Base-by-base conservation (phyloP, 2,329 filamentous ascomycete species). In the Aspergillus nomiae region DNA sequence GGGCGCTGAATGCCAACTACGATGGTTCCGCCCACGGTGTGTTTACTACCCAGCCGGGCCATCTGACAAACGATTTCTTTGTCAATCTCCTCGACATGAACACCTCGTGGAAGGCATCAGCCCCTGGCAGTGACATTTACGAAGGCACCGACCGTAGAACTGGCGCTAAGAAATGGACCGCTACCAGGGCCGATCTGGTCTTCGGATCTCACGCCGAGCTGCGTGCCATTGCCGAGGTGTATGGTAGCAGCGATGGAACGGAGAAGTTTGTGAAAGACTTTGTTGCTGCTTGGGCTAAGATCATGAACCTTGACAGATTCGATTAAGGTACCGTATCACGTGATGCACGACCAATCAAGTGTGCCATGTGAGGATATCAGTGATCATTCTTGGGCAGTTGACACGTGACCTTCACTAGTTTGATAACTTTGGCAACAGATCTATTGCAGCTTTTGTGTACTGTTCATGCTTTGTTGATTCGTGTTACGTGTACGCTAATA, bases 51-150 rank as follows among this genome's bases (percentile, higher is more conserved):
- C 83, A 82, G 9, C 88, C 89, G 1, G 91, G 91, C 48, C 78
- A 86, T 69, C 83, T 94, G 70, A 91, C 87, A 73, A 92, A 91
- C 78, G 91, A 93, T 80, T 94, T 92, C 84, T 94, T 94, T 73
- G 85, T 91, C 77, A 92, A 93, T 80, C 83, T 94, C 1, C 85
- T 94, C 28, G 90, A 92, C 72, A 86, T 84, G 71, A 80, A 78
- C 76, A 90, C 85, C 8, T 81, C 78, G 26, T 93, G 91, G 91
- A 87, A 87, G 79, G 71, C 85, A 0, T 79, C 79, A 45, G 79
- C 80, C 62, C 68, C 70, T n/a, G 78, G 77, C 59, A 74, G 78
- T 38, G 89, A 92, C 70, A 60, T 83, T 57, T 92, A 85, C 76
- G 84, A 87, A 65, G 90, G 89, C 41, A 71, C 79, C 16, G 88